Base-by-base conservation (phyloP, 495 filamentous ascomycete species). In the Halenospora varia region DNA sequence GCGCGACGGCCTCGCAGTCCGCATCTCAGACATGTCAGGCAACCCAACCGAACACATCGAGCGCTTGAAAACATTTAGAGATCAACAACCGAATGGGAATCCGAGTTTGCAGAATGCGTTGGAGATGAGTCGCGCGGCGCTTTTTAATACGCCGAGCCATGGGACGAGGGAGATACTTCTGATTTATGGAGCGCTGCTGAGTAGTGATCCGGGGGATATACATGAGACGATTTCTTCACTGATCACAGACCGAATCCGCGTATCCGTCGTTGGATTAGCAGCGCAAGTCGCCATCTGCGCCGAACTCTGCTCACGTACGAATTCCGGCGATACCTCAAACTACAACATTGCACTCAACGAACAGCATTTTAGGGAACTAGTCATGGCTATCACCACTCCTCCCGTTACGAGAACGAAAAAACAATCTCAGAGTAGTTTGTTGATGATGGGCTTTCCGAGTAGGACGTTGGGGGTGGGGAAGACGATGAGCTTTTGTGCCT, bases 361-460 rank as follows among this genome's bases (percentile, higher is more conserved):
- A 70, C 80, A 87, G 49, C 87, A 96, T 71, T 95, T 94, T 68
- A 82, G 85, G 13, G 92, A 96, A 57, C 76, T 97, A n/a, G 75
- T 97, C 56, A 84, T 97, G 72, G 84, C 86, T 29, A 81, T 88
- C 39, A 97, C 93, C 6, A 96, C 89, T 9, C 94, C 94, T 2
- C 95, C 94, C 1, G 85, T 88, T 18, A 87, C 89, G 3, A 82
- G 88, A 47, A 79, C 84, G 0, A 71, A 81, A 29, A 84, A 85
- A 66, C 82, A 86, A 63, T 82, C 78, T 57, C 80, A 83, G 46
- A 87, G 88, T 39, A 88, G 88, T 23, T 77, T 97, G 25, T 79
- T 99, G 13, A 95, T 92, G 88, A 97, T 97, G 95, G 95, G 94
- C 2, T 99, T 99, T 64, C 94, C 94, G n/a, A 92, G 87, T 46